A percentile compares a stretch with the other conserved stretches of the same genome.
Conservation (phyloP, 2,329 filamentous ascomycete genomes). For the Alternaria gaisen region DNA sequence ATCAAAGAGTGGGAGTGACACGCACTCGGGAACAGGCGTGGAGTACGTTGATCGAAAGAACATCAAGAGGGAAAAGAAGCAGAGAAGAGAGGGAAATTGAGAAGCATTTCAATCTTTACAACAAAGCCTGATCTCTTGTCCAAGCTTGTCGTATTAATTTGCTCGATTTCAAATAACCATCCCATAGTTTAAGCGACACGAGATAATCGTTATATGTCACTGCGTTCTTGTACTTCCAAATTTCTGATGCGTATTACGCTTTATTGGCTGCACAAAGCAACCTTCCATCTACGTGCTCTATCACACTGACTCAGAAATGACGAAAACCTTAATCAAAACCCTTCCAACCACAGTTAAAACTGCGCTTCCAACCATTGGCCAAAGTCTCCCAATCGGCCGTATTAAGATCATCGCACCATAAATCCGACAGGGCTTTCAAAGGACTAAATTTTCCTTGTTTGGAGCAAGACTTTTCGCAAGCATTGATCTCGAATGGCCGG, state of each 20-base stretch:
- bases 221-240: not conserved
- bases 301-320: not conserved
- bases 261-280: not conserved
- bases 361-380: slow-evolving; percentile 10
- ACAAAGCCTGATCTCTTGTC: not conserved
- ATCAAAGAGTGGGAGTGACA: no score
- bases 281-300: not conserved
- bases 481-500: slow-evolving; percentile 8
- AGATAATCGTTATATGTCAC: not conserved
- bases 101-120: not conserved
- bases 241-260: not conserved
- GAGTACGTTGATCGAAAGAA: not conserved
- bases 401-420: slow-evolving; percentile 23
- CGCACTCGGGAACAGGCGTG: no score
- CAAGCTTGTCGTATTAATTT: not conserved
- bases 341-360: slow-evolving; percentile 13
- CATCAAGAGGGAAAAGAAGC: not conserved
- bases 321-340: slow-evolving; percentile 11
- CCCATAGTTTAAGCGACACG: not conserved
- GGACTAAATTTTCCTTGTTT: not conserved
- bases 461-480: slow-evolving; percentile 5
- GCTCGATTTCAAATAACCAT: not conserved
- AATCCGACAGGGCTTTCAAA: not conserved
- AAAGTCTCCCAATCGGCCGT: slow-evolving; percentile 9
- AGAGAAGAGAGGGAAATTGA: not conserved